These are phyloP conservation scores for Mycena chlorophos DNA, from an alignment of 768 basidiomycete genomes.

Conservation along the genomic window DNA sequence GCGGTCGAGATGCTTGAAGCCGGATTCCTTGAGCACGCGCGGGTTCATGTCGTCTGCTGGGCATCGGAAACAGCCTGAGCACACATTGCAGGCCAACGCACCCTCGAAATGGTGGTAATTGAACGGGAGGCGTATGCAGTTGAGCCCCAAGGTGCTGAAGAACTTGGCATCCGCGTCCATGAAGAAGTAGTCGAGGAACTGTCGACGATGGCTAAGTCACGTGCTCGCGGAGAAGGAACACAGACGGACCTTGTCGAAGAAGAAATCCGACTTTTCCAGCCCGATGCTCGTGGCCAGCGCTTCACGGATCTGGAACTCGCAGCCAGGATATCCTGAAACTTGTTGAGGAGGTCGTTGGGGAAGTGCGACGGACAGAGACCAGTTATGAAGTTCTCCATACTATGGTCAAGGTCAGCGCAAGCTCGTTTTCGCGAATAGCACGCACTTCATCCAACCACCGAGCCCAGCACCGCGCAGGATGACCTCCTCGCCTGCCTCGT, in stretches of 20 bases:
- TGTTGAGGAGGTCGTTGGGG: neutral
- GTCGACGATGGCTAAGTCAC: neutral
- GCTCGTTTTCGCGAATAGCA: slow-evolving; percentile 22
- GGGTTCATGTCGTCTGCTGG: slow-evolving; percentile 70
- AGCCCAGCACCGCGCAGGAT: slow-evolving; percentile 71
- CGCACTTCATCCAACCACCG: slow-evolving; percentile 86
- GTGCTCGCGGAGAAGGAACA: neutral
- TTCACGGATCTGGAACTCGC: slow-evolving; percentile 76
- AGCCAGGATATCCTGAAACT: slow-evolving; percentile 67
- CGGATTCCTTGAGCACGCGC: slow-evolving; percentile 67
- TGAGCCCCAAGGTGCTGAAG: slow-evolving; percentile 77
- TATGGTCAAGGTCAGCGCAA: slow-evolving; percentile 26
- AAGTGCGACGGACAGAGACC: slow-evolving; percentile 33
- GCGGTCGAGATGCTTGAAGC: slow-evolving; percentile 81
- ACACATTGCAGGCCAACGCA: slow-evolving; percentile 11
- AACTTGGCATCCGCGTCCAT: slow-evolving; percentile 71
- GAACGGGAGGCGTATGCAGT: slow-evolving; percentile 75
- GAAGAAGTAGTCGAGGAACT: slow-evolving; percentile 85
- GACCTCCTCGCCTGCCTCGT: slow-evolving; percentile 54
- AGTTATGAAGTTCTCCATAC: slow-evolving; percentile 79
- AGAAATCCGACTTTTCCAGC: slow-evolving; percentile 65
- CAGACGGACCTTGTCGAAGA: slow-evolving; percentile 64
- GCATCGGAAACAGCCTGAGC: neutral
- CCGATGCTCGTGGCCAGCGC: slow-evolving; percentile 67
- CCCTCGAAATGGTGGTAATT: slow-evolving; percentile 77